phyloP scores from a whole-genome alignment of 164 flowering plant genomes.

The Aristolochia californica region DNA sequence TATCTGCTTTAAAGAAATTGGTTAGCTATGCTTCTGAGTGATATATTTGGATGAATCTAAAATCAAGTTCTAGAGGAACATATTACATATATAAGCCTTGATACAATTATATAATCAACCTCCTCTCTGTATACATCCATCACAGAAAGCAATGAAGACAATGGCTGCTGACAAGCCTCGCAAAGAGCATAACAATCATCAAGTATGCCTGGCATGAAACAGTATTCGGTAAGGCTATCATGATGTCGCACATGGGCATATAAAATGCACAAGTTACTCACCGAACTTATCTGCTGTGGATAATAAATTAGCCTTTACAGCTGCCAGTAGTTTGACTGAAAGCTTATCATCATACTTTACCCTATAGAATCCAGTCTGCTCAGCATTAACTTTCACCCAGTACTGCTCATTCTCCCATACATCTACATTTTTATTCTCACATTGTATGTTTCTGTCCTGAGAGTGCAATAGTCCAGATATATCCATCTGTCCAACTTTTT shows the following conservation, averaged over 20 bases:
- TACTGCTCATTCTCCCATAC: conserved; percentile 2
- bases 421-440: conserved; percentile 4
- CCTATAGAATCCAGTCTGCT: conserved; percentile 87
- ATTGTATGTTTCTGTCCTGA: conserved; percentile 7
- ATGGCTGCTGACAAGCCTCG: conserved; percentile 60
- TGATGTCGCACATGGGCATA: too few species aligned
- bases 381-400: conserved; percentile 87
- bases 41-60: neutral
- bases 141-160: conserved; percentile 73
- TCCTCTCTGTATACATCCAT: conserved; percentile 78
- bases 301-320: conserved; percentile 53
- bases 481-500: conserved; percentile 34
- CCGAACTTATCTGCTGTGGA: conserved; percentile 86
- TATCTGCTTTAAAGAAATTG: conserved; percentile 29
- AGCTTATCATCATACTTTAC: conserved; percentile 93
- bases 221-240: neutral
- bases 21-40: conserved; percentile 7
- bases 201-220: conserved; percentile 56
- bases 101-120: conserved; percentile 76
- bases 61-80: conserved; percentile 4
- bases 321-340: conserved; percentile 57
- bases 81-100: conserved; percentile 67
- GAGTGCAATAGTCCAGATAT: conserved; percentile 27
- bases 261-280: conserved; percentile 15
- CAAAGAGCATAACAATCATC: conserved; percentile 87